Evolutionary conservation across 371 early-diverging fungal genomes (phyloP).

Genomic region (Mortierella sp.): DNA sequence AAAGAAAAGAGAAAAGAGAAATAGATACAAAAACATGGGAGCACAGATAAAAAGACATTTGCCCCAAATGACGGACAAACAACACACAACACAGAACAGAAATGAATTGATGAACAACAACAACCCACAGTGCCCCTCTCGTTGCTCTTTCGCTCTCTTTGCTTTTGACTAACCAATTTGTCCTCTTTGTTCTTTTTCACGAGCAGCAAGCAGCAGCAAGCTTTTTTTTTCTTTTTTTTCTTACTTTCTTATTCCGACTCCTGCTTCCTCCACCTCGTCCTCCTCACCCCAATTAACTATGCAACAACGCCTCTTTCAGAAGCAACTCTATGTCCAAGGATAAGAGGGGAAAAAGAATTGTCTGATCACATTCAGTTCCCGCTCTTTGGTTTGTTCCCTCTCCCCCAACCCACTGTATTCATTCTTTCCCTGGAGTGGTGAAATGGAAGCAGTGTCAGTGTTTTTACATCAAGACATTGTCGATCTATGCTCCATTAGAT

Average conservation of each 20-base stretch:
- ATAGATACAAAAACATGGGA: neutral
- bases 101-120: neutral
- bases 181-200: neutral
- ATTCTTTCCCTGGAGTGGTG: neutral
- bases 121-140: neutral
- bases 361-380: conserved; percentile 13
- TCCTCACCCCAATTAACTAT: neutral
- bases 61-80: neutral
- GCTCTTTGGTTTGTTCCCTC: neutral
- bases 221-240: neutral
- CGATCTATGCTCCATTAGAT: conserved; percentile 1
- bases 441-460: no score
- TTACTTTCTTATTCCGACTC: conserved; percentile 4
- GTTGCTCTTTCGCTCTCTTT: neutral
- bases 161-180: neutral
- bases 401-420: neutral
- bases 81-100: no score
- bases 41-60: neutral
- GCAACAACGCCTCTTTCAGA: neutral
- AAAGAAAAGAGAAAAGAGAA: neutral
- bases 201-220: neutral
- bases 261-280: neutral
- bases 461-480: neutral
- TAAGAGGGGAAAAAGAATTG: neutral
- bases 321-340: neutral